Percentiles rank a stretch among this genome's conserved stretches.
These are phyloP conservation scores for Colletotrichum tofieldiae DNA, from an alignment of 2,329 filamentous ascomycete genomes.

Conservation along the genomic window DNA sequence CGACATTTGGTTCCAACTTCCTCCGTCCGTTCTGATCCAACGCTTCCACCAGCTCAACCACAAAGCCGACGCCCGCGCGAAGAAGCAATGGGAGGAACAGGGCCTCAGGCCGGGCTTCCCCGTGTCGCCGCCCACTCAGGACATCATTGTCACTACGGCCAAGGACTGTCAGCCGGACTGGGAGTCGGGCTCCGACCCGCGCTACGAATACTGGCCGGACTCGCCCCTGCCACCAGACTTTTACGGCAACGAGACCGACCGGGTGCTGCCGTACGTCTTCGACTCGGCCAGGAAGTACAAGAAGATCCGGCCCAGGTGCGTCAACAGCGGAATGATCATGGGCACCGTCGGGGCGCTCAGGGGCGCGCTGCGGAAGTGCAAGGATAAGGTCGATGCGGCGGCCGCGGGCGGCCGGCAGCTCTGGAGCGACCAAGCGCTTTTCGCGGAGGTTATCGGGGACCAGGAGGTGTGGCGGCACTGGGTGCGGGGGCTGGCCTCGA, in stretches of 20 bases:
- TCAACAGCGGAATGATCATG: constrained; percentile 56
- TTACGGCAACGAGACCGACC: constrained; percentile 54
- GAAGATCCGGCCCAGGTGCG: constrained; percentile 53
- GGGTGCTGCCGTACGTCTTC: constrained; percentile 46
- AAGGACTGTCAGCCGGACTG: constrained; percentile 55
- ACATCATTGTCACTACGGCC: constrained; percentile 52
- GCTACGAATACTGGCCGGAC: constrained; percentile 55
- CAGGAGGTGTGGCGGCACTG: constrained; percentile 57
- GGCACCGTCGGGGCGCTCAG: constrained; percentile 52
- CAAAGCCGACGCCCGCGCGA: constrained; percentile 51
- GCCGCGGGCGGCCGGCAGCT: constrained; percentile 52
- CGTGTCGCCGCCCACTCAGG: constrained; percentile 50
- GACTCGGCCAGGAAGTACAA: constrained; percentile 54
- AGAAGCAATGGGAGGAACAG: constrained; percentile 46
- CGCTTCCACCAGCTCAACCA: constrained; percentile 55
- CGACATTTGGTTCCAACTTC: constrained; percentile 59
- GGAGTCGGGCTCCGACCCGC: constrained; percentile 54
- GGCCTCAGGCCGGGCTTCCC: constrained; percentile 47
- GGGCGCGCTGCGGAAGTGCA: constrained; percentile 47
- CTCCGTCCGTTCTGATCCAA: constrained; percentile 54
- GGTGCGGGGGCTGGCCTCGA: constrained; percentile 48
- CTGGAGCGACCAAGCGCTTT: constrained; percentile 57
- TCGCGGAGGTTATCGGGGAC: constrained; percentile 57
- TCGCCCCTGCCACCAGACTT: constrained; percentile 54
- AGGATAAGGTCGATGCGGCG: constrained; percentile 50